phyloP scores from a whole-genome alignment of 1,139 yeast genomes.

The Zygosaccharomyces sapae region DNA sequence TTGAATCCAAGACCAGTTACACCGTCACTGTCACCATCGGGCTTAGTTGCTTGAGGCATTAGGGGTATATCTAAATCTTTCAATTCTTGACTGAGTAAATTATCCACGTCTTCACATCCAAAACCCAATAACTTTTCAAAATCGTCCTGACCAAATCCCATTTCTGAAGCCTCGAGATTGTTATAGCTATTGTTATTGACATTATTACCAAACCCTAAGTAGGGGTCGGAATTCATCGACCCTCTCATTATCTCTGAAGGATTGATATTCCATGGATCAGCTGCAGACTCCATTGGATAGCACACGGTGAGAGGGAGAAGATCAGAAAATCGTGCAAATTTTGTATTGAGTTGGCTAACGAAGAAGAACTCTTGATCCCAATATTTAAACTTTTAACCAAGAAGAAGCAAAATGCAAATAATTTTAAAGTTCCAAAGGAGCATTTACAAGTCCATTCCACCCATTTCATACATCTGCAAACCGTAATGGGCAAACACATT shows the following conservation, averaged over 20 bases:
- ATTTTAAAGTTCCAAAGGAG: background rate
- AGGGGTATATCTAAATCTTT: conserved; percentile 33
- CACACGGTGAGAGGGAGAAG: background rate
- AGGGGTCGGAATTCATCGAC: background rate
- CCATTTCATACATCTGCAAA: conserved; percentile 1
- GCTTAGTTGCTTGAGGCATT: conserved; percentile 18
- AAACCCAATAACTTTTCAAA: conserved; percentile 16
- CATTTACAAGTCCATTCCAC: background rate
- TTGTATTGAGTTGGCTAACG: too few species aligned
- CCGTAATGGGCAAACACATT: conserved; percentile 6
- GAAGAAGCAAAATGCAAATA: too few species aligned
- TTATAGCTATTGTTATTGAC: too few species aligned
- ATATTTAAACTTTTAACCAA: background rate
- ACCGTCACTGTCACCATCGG: background rate
- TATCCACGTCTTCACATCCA: conserved; percentile 30
- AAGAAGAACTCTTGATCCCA: too few species aligned
- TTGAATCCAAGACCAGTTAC: conserved; percentile 4
- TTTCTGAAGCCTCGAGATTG: conserved; percentile 3
- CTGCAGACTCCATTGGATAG: conserved; percentile 10
- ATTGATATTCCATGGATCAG: conserved; percentile 16
- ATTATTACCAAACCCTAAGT: conserved; percentile 6
- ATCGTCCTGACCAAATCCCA: conserved; percentile 7
- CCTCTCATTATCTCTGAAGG: conserved; percentile 12
- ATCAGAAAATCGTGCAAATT: background rate
- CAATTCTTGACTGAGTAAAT: conserved; percentile 29